These are phyloP conservation scores for Suillus ampliporus DNA, from an alignment of 768 basidiomycete species.

Conservation along the genomic window DNA sequence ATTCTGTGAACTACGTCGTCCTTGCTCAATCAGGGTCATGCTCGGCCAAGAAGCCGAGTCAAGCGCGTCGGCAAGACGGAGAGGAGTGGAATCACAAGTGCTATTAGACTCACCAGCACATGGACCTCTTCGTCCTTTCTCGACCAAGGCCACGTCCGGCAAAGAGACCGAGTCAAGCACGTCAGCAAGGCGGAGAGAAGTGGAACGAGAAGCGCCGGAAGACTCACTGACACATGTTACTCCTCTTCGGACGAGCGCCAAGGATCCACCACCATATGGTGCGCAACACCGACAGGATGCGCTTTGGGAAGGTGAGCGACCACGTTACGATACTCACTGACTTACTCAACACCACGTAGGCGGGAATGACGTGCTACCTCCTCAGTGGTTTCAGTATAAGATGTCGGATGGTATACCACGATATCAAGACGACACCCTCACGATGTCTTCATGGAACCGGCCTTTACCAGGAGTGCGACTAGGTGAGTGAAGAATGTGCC, in stretches of 20 bases:
- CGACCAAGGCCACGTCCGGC: too few species aligned
- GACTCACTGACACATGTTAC: neutral
- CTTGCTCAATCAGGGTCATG: too few species aligned
- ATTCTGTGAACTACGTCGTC: too few species aligned
- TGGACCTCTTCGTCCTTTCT: neutral
- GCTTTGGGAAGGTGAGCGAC: neutral
- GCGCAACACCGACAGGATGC: neutral
- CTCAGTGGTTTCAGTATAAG: neutral
- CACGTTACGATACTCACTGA: neutral
- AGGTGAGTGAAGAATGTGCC: neutral
- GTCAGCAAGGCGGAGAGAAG: neutral
- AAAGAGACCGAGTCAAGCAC: neutral
- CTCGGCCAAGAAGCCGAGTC: too few species aligned
- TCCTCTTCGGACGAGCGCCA: neutral
- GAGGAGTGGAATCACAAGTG: too few species aligned
- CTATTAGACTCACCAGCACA: neutral
- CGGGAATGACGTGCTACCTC: neutral
- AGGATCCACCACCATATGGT: neutral
- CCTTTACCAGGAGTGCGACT: constrained; percentile 1
- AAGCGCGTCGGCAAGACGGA: too few species aligned
- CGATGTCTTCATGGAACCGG: neutral
- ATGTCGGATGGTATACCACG: neutral
- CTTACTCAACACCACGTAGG: neutral
- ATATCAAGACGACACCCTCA: neutral
- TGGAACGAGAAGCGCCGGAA: neutral